A percentile compares a stretch with the other conserved stretches of the same genome.
Conservation (phyloP, 345 rosid genomes). For the Cardamine occulta region DNA sequence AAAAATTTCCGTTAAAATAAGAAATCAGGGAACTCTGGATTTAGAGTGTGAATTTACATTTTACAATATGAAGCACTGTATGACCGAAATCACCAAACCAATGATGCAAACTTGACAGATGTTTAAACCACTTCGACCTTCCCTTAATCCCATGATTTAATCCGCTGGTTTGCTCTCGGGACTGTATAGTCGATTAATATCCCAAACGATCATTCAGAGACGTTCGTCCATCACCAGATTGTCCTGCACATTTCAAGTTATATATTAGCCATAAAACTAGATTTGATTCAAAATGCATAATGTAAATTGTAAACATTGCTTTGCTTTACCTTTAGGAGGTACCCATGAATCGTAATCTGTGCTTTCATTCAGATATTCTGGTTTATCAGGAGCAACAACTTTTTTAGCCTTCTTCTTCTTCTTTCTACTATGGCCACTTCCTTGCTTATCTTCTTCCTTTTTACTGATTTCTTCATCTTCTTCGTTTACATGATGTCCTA, state of each 20-base stretch:
- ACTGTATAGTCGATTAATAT: conserved; percentile 48
- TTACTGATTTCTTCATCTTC: conserved; percentile 47
- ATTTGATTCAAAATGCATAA: conserved; percentile 15
- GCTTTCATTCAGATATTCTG: conserved; percentile 60
- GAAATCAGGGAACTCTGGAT: background rate
- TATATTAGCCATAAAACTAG: background rate
- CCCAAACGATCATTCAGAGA: conserved; percentile 83
- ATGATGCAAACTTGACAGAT: conserved; percentile 16
- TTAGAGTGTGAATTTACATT: conserved; percentile 5
- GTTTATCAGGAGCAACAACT: conserved; percentile 74
- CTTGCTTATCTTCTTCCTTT: conserved; percentile 42
- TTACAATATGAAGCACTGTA: conserved; percentile 9
- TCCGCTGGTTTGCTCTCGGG: background rate
- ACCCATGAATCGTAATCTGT: conserved; percentile 80
- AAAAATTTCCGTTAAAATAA: background rate
- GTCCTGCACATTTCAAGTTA: conserved; percentile 58
- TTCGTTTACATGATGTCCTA: conserved; percentile 63
- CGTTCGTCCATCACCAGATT: conserved; percentile 95
- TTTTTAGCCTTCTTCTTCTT: conserved; percentile 59
- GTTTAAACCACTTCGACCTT: background rate
- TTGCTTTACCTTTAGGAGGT: conserved; percentile 81
- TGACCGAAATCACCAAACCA: conserved; percentile 4
- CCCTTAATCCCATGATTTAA: background rate
- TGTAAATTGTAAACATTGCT: background rate
- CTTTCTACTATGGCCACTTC: conserved; percentile 44